Evolutionary conservation across 2,329 filamentous ascomycete genomes (phyloP).

Genomic region (Penicillium brasilianum): DNA sequence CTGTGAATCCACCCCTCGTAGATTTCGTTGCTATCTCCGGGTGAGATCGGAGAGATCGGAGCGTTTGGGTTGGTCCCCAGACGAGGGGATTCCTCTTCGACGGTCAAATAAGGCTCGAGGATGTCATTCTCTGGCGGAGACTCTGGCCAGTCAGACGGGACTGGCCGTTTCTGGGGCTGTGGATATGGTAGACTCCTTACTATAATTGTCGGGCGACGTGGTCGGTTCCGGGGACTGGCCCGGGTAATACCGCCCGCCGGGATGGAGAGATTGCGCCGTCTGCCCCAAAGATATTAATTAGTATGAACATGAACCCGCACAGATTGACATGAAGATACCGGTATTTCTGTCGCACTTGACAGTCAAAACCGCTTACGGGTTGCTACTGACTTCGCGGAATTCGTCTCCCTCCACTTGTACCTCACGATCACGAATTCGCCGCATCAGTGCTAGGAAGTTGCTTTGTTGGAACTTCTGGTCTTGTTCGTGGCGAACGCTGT

Average conservation of each 20-base stretch:
- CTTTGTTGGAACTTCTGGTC: slow-evolving; percentile 79
- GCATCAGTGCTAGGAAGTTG: slow-evolving; percentile 77
- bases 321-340: slow-evolving; percentile 44
- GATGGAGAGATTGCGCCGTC: slow-evolving; percentile 52
- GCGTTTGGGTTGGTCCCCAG: slow-evolving; percentile 19
- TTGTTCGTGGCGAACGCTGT: slow-evolving; percentile 70
- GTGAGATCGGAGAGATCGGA: slow-evolving; percentile 11
- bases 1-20: slow-evolving; percentile 27
- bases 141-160: slow-evolving; percentile 18
- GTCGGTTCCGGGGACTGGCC: slow-evolving; percentile 26
- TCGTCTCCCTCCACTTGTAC: slow-evolving; percentile 73
- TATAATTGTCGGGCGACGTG: slow-evolving; percentile 23
- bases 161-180: slow-evolving; percentile 14
- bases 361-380: slow-evolving; percentile 45
- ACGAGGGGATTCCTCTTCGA: slow-evolving; percentile 21
- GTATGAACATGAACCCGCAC: slow-evolving; percentile 38
- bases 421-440: slow-evolving; percentile 72
- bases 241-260: slow-evolving; percentile 54
- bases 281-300: slow-evolving; percentile 38
- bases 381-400: slow-evolving; percentile 54
- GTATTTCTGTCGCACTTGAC: slow-evolving; percentile 42
- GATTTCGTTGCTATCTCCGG: slow-evolving; percentile 25
- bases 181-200: slow-evolving; percentile 30
- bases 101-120: neutral
- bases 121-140: slow-evolving; percentile 9